Conservation (phyloP, 345 rosid genomes). For the Gossypium raimondii region DNA sequence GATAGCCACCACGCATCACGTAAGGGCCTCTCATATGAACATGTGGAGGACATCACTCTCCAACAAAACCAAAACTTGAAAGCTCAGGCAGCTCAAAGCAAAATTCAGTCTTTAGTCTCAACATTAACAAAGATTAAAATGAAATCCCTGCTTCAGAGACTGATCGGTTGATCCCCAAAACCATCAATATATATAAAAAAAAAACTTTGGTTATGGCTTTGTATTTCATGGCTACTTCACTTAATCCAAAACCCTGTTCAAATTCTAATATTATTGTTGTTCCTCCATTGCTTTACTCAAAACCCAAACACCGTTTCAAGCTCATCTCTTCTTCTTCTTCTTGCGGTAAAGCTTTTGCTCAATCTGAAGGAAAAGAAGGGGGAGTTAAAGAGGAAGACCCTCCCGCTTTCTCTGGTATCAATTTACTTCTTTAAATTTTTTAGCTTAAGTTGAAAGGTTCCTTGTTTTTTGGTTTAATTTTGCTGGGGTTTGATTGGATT, state of each 20-base stretch:
- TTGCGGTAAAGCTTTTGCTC: conserved; percentile 34
- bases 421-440: background rate
- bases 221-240: conserved; percentile 25
- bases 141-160: conserved; percentile 6
- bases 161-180: background rate
- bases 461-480: background rate
- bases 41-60: background rate
- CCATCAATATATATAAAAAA: background rate
- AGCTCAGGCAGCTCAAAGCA: background rate
- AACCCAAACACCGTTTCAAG: conserved; percentile 21
- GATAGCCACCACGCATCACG: background rate
- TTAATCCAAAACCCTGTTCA: conserved; percentile 21
- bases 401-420: conserved; percentile 40
- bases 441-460: background rate
- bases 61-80: background rate
- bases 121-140: background rate
- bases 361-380: conserved; percentile 33
- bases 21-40: background rate
- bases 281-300: conserved; percentile 22
- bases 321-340: conserved; percentile 20
- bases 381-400: conserved; percentile 41
- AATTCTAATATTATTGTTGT: background rate
- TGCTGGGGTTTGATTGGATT: background rate
- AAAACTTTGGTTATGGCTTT: conserved; percentile 31
- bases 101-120: background rate